These are phyloP conservation scores for Ophiosphaerella narmari DNA, from an alignment of 2,329 filamentous ascomycete genomes.

Conservation along the genomic window DNA sequence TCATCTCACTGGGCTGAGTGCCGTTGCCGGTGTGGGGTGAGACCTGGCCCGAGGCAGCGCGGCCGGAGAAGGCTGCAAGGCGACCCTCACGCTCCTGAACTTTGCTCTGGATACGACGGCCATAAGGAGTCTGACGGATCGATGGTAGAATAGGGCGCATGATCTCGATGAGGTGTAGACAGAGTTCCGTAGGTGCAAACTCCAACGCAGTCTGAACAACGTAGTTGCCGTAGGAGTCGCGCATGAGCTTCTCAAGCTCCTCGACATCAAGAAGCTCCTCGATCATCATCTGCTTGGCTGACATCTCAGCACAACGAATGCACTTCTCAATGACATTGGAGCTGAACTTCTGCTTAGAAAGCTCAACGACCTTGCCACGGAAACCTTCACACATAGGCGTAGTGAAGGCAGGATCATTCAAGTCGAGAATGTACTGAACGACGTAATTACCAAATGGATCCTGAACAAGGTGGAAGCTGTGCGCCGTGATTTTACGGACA, in stretches of 20 bases:
- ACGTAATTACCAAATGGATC: constrained; percentile 99
- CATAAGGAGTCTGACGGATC: constrained; percentile 90
- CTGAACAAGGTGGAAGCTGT: constrained; percentile 88
- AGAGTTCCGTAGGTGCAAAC: constrained; percentile 41
- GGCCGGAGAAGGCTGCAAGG: constrained; percentile 37
- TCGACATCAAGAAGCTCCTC: constrained; percentile 74
- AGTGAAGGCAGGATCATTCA: constrained; percentile 85
- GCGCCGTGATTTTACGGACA: constrained; percentile 82
- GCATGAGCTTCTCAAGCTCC: constrained; percentile 86
- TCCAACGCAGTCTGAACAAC: constrained; percentile 86
- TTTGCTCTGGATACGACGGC: constrained; percentile 90
- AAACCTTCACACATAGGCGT: constrained; percentile 86
- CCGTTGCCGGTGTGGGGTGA: constrained; percentile 29
- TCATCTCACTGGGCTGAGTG: constrained; percentile 28
- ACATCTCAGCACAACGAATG: constrained; percentile 77
- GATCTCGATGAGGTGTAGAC: constrained; percentile 71
- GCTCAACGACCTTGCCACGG: constrained; percentile 68
- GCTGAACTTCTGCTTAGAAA: constrained; percentile 97
- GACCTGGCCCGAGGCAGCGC: constrained; percentile 23
- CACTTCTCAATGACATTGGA: constrained; percentile 97
- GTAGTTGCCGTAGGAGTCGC: constrained; percentile 95
- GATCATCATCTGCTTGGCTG: constrained; percentile 79
- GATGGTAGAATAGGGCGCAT: constrained; percentile 83
- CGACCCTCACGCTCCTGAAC: constrained; percentile 63
- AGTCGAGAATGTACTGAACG: constrained; percentile 95